Evolutionary conservation across 2,329 filamentous ascomycete species (phyloP).

Genomic region (Teratosphaeriaceae sp.): DNA sequence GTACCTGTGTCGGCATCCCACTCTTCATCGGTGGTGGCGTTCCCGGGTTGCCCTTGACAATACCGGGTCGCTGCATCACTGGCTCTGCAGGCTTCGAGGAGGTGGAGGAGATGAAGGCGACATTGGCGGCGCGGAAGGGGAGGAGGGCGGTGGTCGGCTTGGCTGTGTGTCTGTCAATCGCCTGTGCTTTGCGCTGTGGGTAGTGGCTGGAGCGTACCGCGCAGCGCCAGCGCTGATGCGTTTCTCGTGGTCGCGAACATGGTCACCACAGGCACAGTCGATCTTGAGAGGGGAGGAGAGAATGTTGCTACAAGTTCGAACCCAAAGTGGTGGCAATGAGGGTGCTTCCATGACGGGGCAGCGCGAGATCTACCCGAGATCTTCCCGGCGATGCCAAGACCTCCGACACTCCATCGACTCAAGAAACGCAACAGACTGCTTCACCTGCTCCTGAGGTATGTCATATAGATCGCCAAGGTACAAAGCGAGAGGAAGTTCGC

Average conservation of each 20-base stretch:
- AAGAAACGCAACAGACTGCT: no score
- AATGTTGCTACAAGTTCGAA: constrained; percentile 32
- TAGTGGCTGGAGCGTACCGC: constrained; percentile 40
- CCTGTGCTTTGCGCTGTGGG: constrained; percentile 2
- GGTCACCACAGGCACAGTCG: constrained; percentile 16
- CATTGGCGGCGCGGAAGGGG: constrained; percentile 52
- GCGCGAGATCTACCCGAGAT: not conserved
- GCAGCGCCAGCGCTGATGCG: constrained; percentile 48
- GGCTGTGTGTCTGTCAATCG: constrained; percentile 41
- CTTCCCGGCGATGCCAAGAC: not conserved
- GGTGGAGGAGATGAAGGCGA: constrained; percentile 60
- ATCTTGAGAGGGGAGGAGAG: constrained; percentile 20
- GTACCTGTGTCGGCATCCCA: constrained; percentile 60
- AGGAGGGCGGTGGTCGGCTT: constrained; percentile 59
- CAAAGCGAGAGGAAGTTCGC: no score
- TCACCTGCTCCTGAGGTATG: no score
- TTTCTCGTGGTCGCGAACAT: constrained; percentile 49
- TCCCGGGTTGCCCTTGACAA: constrained; percentile 48
- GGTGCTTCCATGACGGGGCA: not conserved
- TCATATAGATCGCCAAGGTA: no score
- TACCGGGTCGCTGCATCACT: constrained; percentile 45
- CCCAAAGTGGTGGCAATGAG: constrained; percentile 34
- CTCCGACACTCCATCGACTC: constrained; percentile 1
- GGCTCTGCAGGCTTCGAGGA: constrained; percentile 57
- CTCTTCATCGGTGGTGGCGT: constrained; percentile 46